phyloP scores from a whole-genome alignment of 495 filamentous ascomycete species.

The Trichoderma virens region DNA sequence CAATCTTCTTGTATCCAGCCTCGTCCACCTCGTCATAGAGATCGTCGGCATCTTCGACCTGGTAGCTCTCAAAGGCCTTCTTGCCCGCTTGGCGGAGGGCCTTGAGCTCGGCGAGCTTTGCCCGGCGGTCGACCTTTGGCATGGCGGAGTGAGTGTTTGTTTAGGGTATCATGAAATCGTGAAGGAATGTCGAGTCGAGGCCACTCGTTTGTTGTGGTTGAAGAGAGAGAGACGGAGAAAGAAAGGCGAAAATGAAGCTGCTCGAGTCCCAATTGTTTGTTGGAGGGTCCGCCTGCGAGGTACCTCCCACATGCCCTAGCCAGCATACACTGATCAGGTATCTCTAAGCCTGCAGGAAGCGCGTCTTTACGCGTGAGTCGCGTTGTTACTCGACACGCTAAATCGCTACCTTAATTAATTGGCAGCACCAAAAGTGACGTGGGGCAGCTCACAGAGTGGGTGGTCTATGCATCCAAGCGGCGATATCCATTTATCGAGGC shows the following conservation, averaged over 20 bases:
- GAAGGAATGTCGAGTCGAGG: conserved; percentile 13
- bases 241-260: background rate
- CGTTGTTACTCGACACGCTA: background rate
- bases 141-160: conserved; percentile 18
- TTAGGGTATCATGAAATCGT: background rate
- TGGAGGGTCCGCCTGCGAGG: background rate
- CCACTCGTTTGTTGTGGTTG: conserved; percentile 11
- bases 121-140: conserved; percentile 39
- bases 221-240: background rate
- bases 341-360: background rate
- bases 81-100: conserved; percentile 84
- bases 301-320: background rate
- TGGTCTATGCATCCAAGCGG: background rate
- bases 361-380: conserved; percentile 8
- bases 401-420: background rate
- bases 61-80: conserved; percentile 80
- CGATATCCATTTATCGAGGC: background rate
- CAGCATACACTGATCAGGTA: background rate
- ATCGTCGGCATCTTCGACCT: conserved; percentile 74
- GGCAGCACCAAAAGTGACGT: background rate
- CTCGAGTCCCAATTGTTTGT: no score
- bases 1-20: conserved; percentile 92
- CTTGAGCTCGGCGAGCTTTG: conserved; percentile 67
- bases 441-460: background rate
- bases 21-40: conserved; percentile 97